phyloP scores from a whole-genome alignment of 768 basidiomycete genomes.

The Boletellus ananas region DNA sequence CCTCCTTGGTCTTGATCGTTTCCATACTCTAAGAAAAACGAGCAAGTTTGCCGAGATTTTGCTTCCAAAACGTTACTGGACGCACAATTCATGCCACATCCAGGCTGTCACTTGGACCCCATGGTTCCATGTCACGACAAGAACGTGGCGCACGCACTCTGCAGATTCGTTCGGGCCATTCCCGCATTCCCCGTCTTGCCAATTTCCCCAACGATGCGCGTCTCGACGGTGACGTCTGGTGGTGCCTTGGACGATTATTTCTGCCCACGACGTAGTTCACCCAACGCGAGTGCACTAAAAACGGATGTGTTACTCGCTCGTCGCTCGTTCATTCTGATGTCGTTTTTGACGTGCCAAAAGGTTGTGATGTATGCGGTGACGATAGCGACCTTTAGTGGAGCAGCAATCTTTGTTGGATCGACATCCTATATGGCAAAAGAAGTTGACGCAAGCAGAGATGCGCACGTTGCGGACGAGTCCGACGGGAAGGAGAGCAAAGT shows the following conservation, averaged over 20 bases:
- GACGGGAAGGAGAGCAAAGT: constrained; percentile 53
- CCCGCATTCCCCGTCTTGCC: no score
- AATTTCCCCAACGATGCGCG: constrained; percentile 35
- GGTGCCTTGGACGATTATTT: constrained; percentile 54
- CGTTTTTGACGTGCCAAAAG: constrained; percentile 8
- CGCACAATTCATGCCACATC: no score
- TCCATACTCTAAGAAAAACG: no score
- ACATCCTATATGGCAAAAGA: constrained; percentile 45
- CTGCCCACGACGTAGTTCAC: constrained; percentile 64
- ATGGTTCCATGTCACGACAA: no score
- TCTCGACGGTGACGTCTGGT: constrained; percentile 54
- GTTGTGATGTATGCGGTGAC: constrained; percentile 63
- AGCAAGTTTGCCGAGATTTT: no score
- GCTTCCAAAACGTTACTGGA: no score
- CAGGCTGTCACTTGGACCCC: no score
- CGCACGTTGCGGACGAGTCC: constrained; percentile 50
- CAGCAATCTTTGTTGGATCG: constrained; percentile 50
- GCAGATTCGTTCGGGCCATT: no score
- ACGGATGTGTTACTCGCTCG: constrained; percentile 27
- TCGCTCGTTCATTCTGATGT: not conserved
- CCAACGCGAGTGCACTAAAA: constrained; percentile 64
- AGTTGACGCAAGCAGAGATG: no score
- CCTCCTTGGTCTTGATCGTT: no score
- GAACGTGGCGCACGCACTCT: no score
- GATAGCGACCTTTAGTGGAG: constrained; percentile 15